Evolutionary conservation across 441 rosid genomes (phyloP).

Genomic region (Viola pubescens): DNA sequence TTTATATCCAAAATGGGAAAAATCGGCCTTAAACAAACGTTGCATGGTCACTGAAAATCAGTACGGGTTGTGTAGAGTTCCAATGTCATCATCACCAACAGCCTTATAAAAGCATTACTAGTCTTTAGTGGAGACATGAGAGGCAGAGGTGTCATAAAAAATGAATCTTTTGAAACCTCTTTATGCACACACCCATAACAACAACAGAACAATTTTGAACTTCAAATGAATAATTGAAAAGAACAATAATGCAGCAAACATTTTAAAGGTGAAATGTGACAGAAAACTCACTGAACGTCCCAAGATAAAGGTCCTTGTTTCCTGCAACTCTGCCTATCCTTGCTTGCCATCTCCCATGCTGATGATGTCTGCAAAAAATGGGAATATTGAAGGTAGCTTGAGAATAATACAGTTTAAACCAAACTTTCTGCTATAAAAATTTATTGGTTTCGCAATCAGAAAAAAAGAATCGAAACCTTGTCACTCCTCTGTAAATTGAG

Average conservation of each 20-base stretch:
- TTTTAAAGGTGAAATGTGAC: neutral
- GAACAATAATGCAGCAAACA: neutral
- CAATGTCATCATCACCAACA: constrained; percentile 29
- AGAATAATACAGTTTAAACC: neutral
- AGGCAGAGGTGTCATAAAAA: constrained; percentile 22
- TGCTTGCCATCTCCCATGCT: constrained; percentile 99
- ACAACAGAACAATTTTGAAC: constrained; percentile 10
- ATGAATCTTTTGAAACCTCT: constrained; percentile 18
- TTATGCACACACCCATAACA: constrained; percentile 10
- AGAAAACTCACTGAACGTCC: constrained; percentile 73
- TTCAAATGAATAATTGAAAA: constrained; percentile 6
- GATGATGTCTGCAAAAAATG: constrained; percentile 60
- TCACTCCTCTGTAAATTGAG: constrained; percentile 89
- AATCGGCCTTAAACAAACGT: constrained; percentile 28
- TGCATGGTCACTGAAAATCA: constrained; percentile 15
- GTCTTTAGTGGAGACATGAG: constrained; percentile 28
- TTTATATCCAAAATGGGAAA: neutral
- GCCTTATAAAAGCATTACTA: constrained; percentile 45
- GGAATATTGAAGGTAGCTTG: neutral
- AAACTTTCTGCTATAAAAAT: neutral
- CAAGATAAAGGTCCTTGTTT: constrained; percentile 94
- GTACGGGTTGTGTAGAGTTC: constrained; percentile 17
- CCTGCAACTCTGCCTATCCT: constrained; percentile 95
- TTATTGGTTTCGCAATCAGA: neutral
- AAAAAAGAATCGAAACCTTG: constrained; percentile 43